Evolutionary conservation across 805 yeast genomes (phyloP), one percentile per base, ranked within the genome.

Genomic region (Wickerhamiella occidentalis): DNA sequence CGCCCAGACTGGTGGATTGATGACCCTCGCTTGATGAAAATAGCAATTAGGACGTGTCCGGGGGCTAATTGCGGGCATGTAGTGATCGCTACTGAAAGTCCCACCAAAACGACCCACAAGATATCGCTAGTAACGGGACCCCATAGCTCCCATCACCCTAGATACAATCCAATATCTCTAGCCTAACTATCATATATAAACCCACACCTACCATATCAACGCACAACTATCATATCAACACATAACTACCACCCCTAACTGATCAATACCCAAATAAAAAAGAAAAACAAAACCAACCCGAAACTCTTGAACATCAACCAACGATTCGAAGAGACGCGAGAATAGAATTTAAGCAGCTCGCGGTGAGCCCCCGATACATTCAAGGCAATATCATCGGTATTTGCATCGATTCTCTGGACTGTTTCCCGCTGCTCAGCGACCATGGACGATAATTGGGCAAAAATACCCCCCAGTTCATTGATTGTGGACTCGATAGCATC

Each of bases 401-500:
- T 88, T 50, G 80, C 85, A 66, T 92, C 98, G 55, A 92, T 92
- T 61, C 97, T 73, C 65, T 90, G 97, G 51, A 92, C 90, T 13
- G 83, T 84, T 59, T 92, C 98, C 37, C 97, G 90, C 67, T 92
- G 98, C 64, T 92, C 97, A 54, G 85, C 87, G 6, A 92, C 96
- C 97, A 92, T 90, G 1, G 94, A 82, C 4, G 97, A 95, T 58
- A 92, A 72, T 66, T 92, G 98, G 59, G 85, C 90, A 68, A 92
- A 92, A 52, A 92, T 72, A 45, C 84, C 82, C 40, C 98, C 98
- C 45, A 92, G 95, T 65, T 92, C 97, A 61, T 90, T 90, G 53
- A 92, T 92, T 0, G 98, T 92, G n/a, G 86, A 76, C 63, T 92
- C 98, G 46, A 92, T 92, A 0, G 96, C 85, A 62, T 90, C 97